Evolutionary conservation across 2,329 filamentous ascomycete species (phyloP).

Genomic region (Xylariaceae sp.): DNA sequence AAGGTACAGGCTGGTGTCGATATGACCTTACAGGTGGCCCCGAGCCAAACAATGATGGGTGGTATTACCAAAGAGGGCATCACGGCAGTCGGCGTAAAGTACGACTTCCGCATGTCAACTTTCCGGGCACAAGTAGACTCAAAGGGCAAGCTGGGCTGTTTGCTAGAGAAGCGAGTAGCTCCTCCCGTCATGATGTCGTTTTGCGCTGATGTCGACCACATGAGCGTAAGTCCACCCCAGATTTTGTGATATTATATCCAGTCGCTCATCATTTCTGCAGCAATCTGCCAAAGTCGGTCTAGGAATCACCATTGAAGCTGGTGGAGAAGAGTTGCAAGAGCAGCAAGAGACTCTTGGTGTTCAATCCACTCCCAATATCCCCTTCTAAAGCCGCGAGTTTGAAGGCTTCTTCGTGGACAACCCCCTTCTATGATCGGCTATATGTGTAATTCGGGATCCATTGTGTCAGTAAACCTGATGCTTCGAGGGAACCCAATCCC

Average conservation of each 20-base stretch:
- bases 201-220: slow-evolving; percentile 93
- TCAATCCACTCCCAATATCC: slow-evolving; percentile 55
- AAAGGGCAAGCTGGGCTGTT: slow-evolving; percentile 84
- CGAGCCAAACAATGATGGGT: slow-evolving; percentile 69
- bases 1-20: slow-evolving; percentile 96
- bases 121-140: slow-evolving; percentile 97
- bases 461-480: neutral
- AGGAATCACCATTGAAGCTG: slow-evolving; percentile 85
- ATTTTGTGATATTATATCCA: neutral
- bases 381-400: slow-evolving; percentile 49
- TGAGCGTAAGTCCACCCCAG: slow-evolving; percentile 63
- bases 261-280: slow-evolving; percentile 41
- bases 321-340: slow-evolving; percentile 80
- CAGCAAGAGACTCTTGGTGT: slow-evolving; percentile 64
- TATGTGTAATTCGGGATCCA: slow-evolving; percentile 9
- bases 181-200: slow-evolving; percentile 92
- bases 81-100: slow-evolving; percentile 91
- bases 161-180: slow-evolving; percentile 93
- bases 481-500: neutral
- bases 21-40: slow-evolving; percentile 79
- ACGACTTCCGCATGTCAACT: slow-evolving; percentile 93
- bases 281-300: slow-evolving; percentile 93
- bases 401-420: slow-evolving; percentile 9
- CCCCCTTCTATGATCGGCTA: slow-evolving; percentile 15
- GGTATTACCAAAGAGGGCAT: slow-evolving; percentile 79